phyloP scores from a whole-genome alignment of 2,329 filamentous ascomycete species.

The Pseudogymnoascus sp. region DNA sequence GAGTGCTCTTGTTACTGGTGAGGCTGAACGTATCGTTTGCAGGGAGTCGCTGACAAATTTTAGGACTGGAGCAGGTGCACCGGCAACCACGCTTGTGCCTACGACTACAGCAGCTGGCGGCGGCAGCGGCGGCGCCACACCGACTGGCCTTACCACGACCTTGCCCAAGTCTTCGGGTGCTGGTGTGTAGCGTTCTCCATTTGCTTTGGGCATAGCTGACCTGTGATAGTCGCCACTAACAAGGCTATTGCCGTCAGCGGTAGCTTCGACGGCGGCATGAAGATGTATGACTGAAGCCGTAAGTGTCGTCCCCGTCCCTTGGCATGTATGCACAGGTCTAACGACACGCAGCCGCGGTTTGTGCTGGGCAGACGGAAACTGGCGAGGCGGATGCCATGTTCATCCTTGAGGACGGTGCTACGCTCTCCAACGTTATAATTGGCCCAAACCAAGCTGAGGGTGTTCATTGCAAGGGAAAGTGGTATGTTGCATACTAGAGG shows the following conservation, averaged over 20 bases:
- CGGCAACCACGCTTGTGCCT: not conserved
- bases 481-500: constrained; percentile 15
- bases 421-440: constrained; percentile 44
- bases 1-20: not conserved
- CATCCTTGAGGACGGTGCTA: constrained; percentile 41
- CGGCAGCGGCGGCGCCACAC: not conserved
- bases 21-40: not conserved
- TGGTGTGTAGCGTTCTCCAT: not conserved
- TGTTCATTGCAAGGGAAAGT: constrained; percentile 41
- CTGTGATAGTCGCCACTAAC: constrained; percentile 16
- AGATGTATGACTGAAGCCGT: constrained; percentile 31
- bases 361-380: constrained; percentile 11
- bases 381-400: constrained; percentile 37
- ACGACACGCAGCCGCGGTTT: not conserved
- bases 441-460: constrained; percentile 41
- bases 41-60: not conserved
- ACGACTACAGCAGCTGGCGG: not conserved
- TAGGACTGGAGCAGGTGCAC: not conserved
- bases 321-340: not conserved
- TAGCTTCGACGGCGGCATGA: constrained; percentile 40
- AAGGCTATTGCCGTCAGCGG: constrained; percentile 35
- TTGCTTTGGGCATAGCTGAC: not conserved
- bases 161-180: not conserved
- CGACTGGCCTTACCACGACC: not conserved
- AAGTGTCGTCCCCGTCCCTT: not conserved